Conservation (phyloP, 257 asterid species). For the Solanum chmielewskii region DNA sequence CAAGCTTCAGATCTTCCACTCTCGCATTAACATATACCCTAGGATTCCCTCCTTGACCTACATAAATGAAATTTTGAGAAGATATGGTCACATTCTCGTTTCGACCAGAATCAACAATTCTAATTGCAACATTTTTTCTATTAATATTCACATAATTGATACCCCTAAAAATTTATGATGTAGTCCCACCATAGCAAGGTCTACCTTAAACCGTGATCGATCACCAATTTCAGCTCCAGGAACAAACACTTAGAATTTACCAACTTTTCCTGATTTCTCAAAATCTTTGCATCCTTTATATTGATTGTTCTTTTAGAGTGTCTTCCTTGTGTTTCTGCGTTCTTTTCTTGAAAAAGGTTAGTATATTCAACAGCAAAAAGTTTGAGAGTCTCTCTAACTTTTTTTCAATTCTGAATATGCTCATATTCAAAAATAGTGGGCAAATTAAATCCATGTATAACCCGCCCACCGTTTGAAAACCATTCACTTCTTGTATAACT, state of each 20-base stretch:
- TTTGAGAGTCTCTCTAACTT: slow-evolving; percentile 2
- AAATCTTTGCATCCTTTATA: background rate
- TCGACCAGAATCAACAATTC: slow-evolving; percentile 17
- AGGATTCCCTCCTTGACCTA: too few relatives aligned
- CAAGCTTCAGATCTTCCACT: too few relatives aligned
- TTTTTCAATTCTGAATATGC: background rate
- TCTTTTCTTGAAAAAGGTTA: background rate
- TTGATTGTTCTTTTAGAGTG: background rate
- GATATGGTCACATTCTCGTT: too few relatives aligned
- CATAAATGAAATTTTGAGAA: too few relatives aligned
- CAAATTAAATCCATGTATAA: background rate
- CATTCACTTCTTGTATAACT: background rate
- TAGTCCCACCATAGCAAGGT: slow-evolving; percentile 16
- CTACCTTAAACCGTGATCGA: slow-evolving; percentile 7
- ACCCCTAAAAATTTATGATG: slow-evolving; percentile 7
- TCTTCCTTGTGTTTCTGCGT: background rate
- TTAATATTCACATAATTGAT: slow-evolving; percentile 2
- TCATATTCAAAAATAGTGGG: background rate
- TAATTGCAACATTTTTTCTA: background rate
- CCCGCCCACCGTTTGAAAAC: background rate
- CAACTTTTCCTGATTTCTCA: slow-evolving; percentile 1
- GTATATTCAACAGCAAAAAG: background rate
- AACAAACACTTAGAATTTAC: slow-evolving; percentile 4
- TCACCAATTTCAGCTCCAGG: slow-evolving; percentile 22
- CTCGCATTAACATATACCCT: too few relatives aligned